These are phyloP conservation scores for Yarrowia deformans DNA, from an alignment of 805 yeast genomes.

Conservation along the genomic window DNA sequence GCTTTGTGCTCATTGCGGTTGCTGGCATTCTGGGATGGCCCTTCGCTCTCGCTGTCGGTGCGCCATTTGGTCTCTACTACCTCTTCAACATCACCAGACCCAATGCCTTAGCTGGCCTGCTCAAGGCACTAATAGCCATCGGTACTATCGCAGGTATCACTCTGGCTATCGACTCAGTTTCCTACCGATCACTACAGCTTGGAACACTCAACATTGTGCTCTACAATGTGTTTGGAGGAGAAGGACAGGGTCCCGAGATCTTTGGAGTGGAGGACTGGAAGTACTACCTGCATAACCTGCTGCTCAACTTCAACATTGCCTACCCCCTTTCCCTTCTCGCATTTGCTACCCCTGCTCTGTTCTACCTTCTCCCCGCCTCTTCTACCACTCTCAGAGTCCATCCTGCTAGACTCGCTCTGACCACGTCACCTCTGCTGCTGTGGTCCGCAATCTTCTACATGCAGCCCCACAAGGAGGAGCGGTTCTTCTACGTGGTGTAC, in stretches of 20 bases:
- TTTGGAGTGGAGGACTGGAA: constrained; percentile 84
- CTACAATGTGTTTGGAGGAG: constrained; percentile 79
- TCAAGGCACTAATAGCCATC: constrained; percentile 42
- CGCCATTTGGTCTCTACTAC: constrained; percentile 62
- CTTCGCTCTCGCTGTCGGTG: constrained; percentile 68
- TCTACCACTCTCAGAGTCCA: constrained; percentile 30
- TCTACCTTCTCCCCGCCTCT: constrained; percentile 5
- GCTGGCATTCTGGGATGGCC: constrained; percentile 95
- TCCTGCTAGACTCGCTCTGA: constrained; percentile 44
- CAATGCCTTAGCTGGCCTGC: constrained; percentile 37
- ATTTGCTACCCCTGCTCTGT: constrained; percentile 10
- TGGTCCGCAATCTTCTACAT: constrained; percentile 73
- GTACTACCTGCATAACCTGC: constrained; percentile 72
- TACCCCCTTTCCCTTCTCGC: constrained; percentile 43
- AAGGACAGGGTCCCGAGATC: constrained; percentile 83
- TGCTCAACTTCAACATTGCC: constrained; percentile 74
- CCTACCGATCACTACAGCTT: constrained; percentile 65
- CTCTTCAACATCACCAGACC: constrained; percentile 40
- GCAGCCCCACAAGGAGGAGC: constrained; percentile 93
- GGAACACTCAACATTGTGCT: constrained; percentile 84
- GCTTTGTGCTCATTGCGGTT: constrained; percentile 56
- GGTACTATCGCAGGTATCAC: constrained; percentile 47
- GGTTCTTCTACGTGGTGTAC: constrained; percentile 87
- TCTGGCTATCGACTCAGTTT: constrained; percentile 56
- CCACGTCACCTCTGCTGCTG: constrained; percentile 56